phyloP scores from a whole-genome alignment of 768 basidiomycete species.

The Psilocybe sp. region DNA sequence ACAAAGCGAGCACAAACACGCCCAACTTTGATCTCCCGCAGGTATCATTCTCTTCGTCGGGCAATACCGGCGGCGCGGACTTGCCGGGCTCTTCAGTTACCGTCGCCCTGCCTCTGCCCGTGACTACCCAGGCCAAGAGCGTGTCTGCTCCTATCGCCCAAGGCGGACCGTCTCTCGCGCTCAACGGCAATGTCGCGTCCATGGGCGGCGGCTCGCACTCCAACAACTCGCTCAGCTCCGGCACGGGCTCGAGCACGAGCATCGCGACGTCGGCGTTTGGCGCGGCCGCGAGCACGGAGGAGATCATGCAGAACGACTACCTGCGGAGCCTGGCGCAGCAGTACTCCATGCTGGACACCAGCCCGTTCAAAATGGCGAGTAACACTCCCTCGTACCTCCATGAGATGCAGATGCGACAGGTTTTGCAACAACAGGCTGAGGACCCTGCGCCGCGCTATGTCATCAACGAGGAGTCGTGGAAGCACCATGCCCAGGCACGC shows the following conservation, averaged over 20 bases:
- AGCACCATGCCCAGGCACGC: slow-evolving; percentile 80
- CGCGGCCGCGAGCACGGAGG: slow-evolving; percentile 53
- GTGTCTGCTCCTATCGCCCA: slow-evolving; percentile 71
- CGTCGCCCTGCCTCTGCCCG: slow-evolving; percentile 48
- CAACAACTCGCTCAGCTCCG: slow-evolving; percentile 49
- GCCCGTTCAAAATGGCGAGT: slow-evolving; percentile 26
- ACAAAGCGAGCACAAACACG: slow-evolving; percentile 55
- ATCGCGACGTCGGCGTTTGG: slow-evolving; percentile 49
- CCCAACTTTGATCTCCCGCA: slow-evolving; percentile 43
- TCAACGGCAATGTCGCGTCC: slow-evolving; percentile 34
- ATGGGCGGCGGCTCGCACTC: slow-evolving; percentile 50
- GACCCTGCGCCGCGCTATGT: slow-evolving; percentile 49
- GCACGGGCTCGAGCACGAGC: slow-evolving; percentile 47
- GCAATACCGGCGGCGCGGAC: slow-evolving; percentile 20
- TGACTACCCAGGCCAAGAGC: slow-evolving; percentile 50
- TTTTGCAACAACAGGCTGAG: slow-evolving; percentile 26
- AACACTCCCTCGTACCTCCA: slow-evolving; percentile 36
- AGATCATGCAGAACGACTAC: slow-evolving; percentile 42
- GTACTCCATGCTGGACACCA: slow-evolving; percentile 36
- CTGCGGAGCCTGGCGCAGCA: slow-evolving; percentile 49
- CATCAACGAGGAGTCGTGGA: slow-evolving; percentile 76
- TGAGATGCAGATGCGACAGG: slow-evolving; percentile 34
- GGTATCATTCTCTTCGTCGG: slow-evolving; percentile 39
- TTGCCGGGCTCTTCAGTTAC: slow-evolving; percentile 39
- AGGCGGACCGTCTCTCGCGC: slow-evolving; percentile 33